Percentiles rank a stretch among this genome's conserved stretches.
phyloP scores from a whole-genome alignment of 2,329 filamentous ascomycete genomes.

The Scedosporium boydii region DNA sequence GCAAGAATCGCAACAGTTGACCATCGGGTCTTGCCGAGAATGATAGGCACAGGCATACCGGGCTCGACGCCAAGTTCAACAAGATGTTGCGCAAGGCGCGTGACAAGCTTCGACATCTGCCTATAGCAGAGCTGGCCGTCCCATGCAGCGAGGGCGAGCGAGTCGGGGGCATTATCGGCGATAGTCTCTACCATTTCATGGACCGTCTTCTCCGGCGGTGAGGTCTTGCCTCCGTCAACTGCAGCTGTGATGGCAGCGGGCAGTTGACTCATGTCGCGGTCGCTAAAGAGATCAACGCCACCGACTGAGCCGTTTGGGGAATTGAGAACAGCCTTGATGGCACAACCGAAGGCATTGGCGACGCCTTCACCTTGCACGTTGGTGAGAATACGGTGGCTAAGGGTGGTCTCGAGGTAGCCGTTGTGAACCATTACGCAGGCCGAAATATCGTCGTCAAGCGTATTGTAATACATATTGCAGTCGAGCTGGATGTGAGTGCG shows the following conservation, averaged over 20 bases:
- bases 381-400: slow-evolving; percentile 34
- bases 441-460: slow-evolving; percentile 36
- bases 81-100: slow-evolving; percentile 34
- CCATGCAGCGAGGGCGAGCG: slow-evolving; percentile 32
- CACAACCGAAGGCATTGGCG: slow-evolving; percentile 41
- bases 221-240: slow-evolving; percentile 20
- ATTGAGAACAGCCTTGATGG: slow-evolving; percentile 36
- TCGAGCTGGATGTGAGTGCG: slow-evolving; percentile 20
- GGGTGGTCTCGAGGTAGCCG: slow-evolving; percentile 30
- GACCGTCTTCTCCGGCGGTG: slow-evolving; percentile 30
- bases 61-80: slow-evolving; percentile 37
- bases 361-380: slow-evolving; percentile 35
- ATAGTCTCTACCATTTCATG: slow-evolving; percentile 35
- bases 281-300: slow-evolving; percentile 43
- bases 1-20: slow-evolving; percentile 63
- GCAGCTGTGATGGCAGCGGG: slow-evolving; percentile 12
- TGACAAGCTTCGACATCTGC: slow-evolving; percentile 27
- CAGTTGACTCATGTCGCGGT: slow-evolving; percentile 45
- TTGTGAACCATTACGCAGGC: slow-evolving; percentile 32
- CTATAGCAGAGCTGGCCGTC: slow-evolving; percentile 34
- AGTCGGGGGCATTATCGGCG: slow-evolving; percentile 26
- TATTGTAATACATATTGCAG: slow-evolving; percentile 27
- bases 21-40: slow-evolving; percentile 60
- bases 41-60: slow-evolving; percentile 52
- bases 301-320: slow-evolving; percentile 30